phyloP scores from a whole-genome alignment of 148 eudicot genomes.

The Amaranthus cruentus region DNA sequence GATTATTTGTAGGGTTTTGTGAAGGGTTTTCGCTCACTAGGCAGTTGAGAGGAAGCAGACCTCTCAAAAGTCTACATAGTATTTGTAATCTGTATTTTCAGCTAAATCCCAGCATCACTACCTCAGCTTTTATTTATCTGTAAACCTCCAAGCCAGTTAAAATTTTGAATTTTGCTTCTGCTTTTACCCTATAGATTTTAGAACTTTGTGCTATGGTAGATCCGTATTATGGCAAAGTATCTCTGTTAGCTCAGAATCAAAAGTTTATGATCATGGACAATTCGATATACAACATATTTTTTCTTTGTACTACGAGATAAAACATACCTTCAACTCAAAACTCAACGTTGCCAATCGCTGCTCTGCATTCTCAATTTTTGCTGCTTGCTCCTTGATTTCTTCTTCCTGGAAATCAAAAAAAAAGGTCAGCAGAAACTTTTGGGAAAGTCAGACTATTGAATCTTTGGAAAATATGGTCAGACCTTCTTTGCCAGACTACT shows the following conservation, averaged over 20 bases:
- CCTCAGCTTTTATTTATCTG: too few relatives aligned
- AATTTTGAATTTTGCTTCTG: too few relatives aligned
- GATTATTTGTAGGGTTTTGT: too few relatives aligned
- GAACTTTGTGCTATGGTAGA: too few relatives aligned
- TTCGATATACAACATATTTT: neutral
- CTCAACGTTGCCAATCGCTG: constrained; percentile 69
- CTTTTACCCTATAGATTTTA: too few relatives aligned
- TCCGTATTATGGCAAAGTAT: too few relatives aligned
- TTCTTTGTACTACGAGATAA: neutral
- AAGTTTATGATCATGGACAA: neutral
- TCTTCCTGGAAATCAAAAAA: constrained; percentile 52
- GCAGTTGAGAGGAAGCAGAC: too few relatives aligned
- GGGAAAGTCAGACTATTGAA: neutral
- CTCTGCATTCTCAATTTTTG: constrained; percentile 77
- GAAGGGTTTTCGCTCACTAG: too few relatives aligned
- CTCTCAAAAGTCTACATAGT: too few relatives aligned
- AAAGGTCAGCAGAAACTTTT: constrained; percentile 7
- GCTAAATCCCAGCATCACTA: too few relatives aligned
- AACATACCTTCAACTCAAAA: constrained; percentile 66
- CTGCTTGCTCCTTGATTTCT: constrained; percentile 66
- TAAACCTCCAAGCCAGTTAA: too few relatives aligned
- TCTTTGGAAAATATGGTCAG: neutral
- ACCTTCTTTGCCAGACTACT: constrained; percentile 72
- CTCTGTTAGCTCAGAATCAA: neutral
- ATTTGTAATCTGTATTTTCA: too few relatives aligned